A percentile compares a stretch with the other conserved stretches of the same genome.
Evolutionary conservation across 2,329 filamentous ascomycete species (phyloP).

Genomic region (Aspergillus sp.): DNA sequence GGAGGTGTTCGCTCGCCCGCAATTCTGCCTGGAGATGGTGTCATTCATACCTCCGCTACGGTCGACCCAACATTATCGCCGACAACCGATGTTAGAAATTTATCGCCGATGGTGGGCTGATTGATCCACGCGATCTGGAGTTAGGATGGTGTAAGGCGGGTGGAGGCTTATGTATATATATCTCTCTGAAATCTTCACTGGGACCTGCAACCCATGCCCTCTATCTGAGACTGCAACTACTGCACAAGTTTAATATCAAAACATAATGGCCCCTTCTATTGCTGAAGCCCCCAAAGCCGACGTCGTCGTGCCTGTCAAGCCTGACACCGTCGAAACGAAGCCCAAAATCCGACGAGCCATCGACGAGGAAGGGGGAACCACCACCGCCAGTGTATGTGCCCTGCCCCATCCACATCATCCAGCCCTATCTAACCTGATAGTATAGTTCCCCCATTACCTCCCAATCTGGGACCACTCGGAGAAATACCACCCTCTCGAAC

Average conservation of each 20-base stretch:
- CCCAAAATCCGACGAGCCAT: conserved; percentile 21
- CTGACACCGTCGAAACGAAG: conserved; percentile 2
- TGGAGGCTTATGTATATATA: not conserved
- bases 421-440: not conserved
- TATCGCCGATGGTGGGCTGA: too few species aligned
- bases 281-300: conserved; percentile 12
- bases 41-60: too few species aligned
- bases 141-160: not conserved
- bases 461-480: conserved; percentile 24
- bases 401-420: not conserved
- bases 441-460: conserved; percentile 28
- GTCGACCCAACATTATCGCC: not conserved
- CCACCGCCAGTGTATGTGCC: conserved; percentile 23
- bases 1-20: too few species aligned
- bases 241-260: not conserved
- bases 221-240: not conserved
- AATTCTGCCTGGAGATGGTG: too few species aligned
- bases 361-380: conserved; percentile 24
- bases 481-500: conserved; percentile 41
- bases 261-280: conserved; percentile 22
- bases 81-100: not conserved
- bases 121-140: not conserved
- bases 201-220: not conserved
- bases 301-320: conserved; percentile 17
- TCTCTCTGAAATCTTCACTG: too few species aligned